A percentile compares a stretch with the other conserved stretches of the same genome.
Conservation (phyloP, 1,284 basidiomycete species). For the Ceratobasidium papillatum region DNA sequence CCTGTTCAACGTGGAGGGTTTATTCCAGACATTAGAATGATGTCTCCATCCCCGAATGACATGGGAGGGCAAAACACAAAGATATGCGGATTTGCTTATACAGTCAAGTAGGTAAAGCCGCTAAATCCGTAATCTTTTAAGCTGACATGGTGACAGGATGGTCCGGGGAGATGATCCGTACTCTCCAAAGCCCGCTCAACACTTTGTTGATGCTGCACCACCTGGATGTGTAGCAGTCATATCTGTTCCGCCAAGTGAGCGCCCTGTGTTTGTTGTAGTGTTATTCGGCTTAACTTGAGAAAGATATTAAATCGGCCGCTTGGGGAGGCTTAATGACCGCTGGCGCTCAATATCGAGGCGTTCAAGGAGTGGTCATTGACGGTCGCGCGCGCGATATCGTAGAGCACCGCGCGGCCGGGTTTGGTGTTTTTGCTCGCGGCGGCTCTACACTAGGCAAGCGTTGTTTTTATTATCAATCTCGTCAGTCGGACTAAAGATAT, state of each 20-base stretch:
- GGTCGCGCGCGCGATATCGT: constrained; percentile 84
- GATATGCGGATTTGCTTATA: constrained; percentile 85
- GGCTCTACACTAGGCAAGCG: constrained; percentile 78
- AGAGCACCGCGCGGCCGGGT: constrained; percentile 74
- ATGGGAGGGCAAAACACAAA: constrained; percentile 54
- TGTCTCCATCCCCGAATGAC: constrained; percentile 57
- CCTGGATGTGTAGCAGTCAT: constrained; percentile 77
- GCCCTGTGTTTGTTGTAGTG: neutral
- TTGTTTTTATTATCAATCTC: neutral
- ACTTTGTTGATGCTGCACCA: constrained; percentile 87
- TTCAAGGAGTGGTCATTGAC: constrained; percentile 76
- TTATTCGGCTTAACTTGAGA: neutral
- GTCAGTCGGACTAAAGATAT: neutral
- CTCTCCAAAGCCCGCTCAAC: constrained; percentile 73
- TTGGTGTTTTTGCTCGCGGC: constrained; percentile 82
- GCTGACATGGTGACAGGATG: constrained; percentile 58
- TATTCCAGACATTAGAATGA: constrained; percentile 78
- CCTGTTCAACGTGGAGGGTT: constrained; percentile 74
- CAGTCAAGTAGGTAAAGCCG: constrained; percentile 63
- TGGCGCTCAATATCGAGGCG: constrained; percentile 74
- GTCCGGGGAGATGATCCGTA: constrained; percentile 68
- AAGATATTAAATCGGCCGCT: constrained; percentile 82
- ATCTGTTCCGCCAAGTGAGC: constrained; percentile 75
- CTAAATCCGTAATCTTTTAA: constrained; percentile 33
- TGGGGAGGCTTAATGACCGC: constrained; percentile 95